A percentile compares a stretch with the other conserved stretches of the same genome.
These are phyloP conservation scores for Dendryphion nanum DNA, from an alignment of 2,329 filamentous ascomycete species.

Conservation along the genomic window DNA sequence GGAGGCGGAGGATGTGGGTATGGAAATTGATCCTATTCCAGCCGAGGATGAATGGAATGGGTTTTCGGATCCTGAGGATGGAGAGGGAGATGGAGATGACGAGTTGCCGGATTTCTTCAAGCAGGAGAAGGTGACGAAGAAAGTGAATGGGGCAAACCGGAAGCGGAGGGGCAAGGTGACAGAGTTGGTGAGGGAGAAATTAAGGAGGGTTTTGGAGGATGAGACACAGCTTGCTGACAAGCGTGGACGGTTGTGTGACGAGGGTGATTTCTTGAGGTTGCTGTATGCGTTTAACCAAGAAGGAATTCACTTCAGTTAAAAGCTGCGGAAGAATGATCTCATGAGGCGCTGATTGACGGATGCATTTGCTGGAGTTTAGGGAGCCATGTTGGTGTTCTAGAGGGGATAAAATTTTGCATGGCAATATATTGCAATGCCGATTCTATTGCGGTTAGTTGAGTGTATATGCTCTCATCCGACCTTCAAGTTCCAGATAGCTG, in stretches of 20 bases:
- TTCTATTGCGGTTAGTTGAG: no score
- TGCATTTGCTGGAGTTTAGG: background rate
- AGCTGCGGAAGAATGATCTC: background rate
- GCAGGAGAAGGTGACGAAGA: constrained; percentile 56
- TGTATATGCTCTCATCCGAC: no score
- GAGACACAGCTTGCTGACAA: constrained; percentile 78
- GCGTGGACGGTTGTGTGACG: constrained; percentile 81
- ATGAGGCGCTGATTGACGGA: background rate
- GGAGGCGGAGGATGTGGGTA: constrained; percentile 29
- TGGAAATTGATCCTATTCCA: constrained; percentile 48
- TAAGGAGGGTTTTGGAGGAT: constrained; percentile 78
- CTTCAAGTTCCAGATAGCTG: no score
- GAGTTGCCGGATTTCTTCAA: constrained; percentile 85
- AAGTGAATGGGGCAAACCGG: constrained; percentile 51
- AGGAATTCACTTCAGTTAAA: constrained; percentile 82
- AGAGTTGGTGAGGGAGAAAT: constrained; percentile 81
- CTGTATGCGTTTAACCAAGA: constrained; percentile 85
- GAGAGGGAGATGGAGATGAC: constrained; percentile 63
- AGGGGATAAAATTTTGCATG: no score
- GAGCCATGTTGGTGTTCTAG: no score
- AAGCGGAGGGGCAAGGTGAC: constrained; percentile 78
- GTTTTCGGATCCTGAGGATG: constrained; percentile 49
- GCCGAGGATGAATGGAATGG: constrained; percentile 49
- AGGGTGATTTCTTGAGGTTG: constrained; percentile 85
- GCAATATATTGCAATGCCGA: no score